Conservation (phyloP, 176 grass and related monocot species). For the Eleusine indica region DNA sequence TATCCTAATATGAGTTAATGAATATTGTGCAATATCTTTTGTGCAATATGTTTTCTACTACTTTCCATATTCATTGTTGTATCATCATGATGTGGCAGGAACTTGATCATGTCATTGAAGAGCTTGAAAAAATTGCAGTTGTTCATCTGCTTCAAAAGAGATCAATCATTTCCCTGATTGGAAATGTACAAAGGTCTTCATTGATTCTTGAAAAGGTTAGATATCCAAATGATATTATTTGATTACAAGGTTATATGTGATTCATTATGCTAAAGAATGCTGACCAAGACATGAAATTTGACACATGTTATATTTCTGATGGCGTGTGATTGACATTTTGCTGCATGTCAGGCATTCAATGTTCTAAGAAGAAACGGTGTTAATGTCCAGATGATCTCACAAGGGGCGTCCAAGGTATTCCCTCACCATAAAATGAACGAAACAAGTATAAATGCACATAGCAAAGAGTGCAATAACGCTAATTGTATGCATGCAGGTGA, state of each 20-base stretch:
- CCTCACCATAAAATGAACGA: not conserved
- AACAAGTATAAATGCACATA: not conserved
- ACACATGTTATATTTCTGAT: not conserved
- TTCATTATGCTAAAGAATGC: not conserved
- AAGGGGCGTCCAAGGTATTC: constrained; percentile 94
- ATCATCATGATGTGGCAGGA: constrained; percentile 57
- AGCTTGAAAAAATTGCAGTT: constrained; percentile 84
- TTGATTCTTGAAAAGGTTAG: constrained; percentile 91
- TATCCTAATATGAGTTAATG: not conserved
- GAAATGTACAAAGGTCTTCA: constrained; percentile 84
- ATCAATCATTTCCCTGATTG: constrained; percentile 92
- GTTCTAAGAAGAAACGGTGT: constrained; percentile 80
- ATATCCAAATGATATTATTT: not conserved
- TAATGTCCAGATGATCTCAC: constrained; percentile 98
- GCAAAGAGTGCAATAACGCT: not conserved
- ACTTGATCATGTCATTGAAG: constrained; percentile 82
- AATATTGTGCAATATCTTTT: not conserved
- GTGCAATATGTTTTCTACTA: not conserved
- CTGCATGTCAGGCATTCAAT: constrained; percentile 66
- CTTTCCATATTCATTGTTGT: constrained; percentile 19
- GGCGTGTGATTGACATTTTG: not conserved
- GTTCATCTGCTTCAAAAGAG: constrained; percentile 83
- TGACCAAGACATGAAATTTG: not conserved
- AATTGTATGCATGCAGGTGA: constrained; percentile 56
- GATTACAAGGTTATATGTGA: not conserved